A percentile compares a stretch with the other conserved stretches of the same genome.
Evolutionary conservation across 768 basidiomycete genomes (phyloP).

Genomic region (Paxillus rubicundulus): DNA sequence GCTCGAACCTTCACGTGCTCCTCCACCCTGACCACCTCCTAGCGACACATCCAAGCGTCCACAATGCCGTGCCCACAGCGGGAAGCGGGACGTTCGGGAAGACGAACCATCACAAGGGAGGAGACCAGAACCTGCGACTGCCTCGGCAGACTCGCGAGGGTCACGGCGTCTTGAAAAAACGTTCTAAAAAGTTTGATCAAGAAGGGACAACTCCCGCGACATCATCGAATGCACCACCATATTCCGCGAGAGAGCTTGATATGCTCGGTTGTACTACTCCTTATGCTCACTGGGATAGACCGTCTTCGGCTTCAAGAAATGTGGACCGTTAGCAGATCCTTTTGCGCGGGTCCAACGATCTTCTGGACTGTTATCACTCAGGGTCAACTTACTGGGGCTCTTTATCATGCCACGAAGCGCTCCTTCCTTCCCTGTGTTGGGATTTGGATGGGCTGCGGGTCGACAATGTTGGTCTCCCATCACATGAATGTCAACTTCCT

Average conservation of each 20-base stretch:
- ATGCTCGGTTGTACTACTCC: background rate
- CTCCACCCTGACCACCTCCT: constrained; percentile 38
- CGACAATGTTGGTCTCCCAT: too few relatives aligned
- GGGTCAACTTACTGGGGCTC: background rate
- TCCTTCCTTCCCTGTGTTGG: too few relatives aligned
- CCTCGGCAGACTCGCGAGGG: background rate
- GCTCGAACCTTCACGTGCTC: constrained; percentile 33
- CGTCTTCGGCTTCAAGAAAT: background rate
- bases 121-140: background rate
- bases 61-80: constrained; percentile 41
- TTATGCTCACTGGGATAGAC: background rate
- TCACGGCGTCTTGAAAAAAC: background rate
- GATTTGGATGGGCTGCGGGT: too few relatives aligned
- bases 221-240: background rate
- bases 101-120: background rate
- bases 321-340: background rate
- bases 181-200: background rate
- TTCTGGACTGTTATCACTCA: too few relatives aligned
- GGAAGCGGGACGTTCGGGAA: constrained; percentile 20
- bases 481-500: too few relatives aligned
- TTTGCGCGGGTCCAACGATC: background rate
- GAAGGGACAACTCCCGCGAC: background rate
- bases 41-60: constrained; percentile 56
- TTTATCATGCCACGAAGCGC: background rate
- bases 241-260: background rate